Evolutionary conservation across 306 rosid genomes (phyloP), one percentile per base, ranked within the genome.

Genomic region (Luffa aegyptiaca): DNA sequence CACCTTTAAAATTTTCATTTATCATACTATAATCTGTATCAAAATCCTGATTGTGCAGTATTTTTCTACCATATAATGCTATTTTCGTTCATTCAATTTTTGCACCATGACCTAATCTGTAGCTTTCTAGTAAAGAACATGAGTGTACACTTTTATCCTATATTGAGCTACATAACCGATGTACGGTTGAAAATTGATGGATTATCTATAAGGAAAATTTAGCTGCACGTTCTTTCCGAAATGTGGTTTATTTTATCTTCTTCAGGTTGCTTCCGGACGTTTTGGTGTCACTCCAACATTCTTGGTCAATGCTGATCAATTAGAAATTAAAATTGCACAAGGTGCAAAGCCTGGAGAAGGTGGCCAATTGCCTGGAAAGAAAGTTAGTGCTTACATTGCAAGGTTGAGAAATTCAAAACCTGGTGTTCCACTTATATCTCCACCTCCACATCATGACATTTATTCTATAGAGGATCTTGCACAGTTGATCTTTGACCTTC

Each of bases 261-360:
- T 87, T 85, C 87, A 95, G 99, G 99, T 95, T 77, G 99, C 99
- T 81, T 95, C 99, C 6, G 99, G 99, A 84, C 94, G 99, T 84
- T 95, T 95, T 91, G 99, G 99, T 80, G 99, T 95, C 88, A 95
- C 99, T 86, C 97, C 99, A 58, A 95, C 97, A 51, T 95, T 95
- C 88, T 89, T 95, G 89, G 99, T 90, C 86, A 95, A 95, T 86
- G 99, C 99, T 48, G 97, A 90, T 88, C 99, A 95, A 81, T 64
- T 95, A 80, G 99, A 95, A 88, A 95, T 95, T 66, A 95, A 95
- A 87, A 95, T 95, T 88, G 99, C 99, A 73, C 99, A 95, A 91
- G 99, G 99, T 66, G 99, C 99, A 45, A 95, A 95, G 86, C 98
- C 98, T 58, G 98, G 98, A 63, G 98, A 94, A 91, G 98, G 98